Base-by-base conservation (phyloP, 164 flowering plant species). In the Piper betle region DNA sequence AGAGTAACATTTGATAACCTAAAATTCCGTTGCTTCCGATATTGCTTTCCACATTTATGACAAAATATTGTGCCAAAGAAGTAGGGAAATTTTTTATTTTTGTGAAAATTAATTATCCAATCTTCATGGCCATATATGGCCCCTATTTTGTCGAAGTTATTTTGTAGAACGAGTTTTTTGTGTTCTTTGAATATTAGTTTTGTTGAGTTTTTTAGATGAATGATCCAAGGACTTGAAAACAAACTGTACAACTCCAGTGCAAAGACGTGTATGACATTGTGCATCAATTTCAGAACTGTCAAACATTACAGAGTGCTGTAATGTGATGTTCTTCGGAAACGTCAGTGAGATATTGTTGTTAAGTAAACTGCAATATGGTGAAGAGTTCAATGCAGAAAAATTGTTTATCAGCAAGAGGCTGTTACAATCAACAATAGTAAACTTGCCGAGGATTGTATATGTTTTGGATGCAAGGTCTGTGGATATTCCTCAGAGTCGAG, bases 391-490 rank as follows among this genome's bases (percentile, higher is more conserved):
- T n/a, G n/a, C n/a, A n/a, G n/a, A n/a, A n/a, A n/a, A n/a, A n/a
- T n/a, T n/a, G 83, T 86, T 86, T 64, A 65, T 85, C 61, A 81
- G 87, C 65, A 75, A 77, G 74, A 79, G 88, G 68, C 18, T 85
- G 53, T 57, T 52, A 46, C 50, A 40, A 43, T 9, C 1, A 68
- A 55, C 48, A 77, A 77, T 54, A 42, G 62, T 52, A 52, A 62
- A 56, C 53, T 86, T 66, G 84, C 59, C 59, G 87, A 81, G 59
- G 87, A 88, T 82, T 72, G 86, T 65, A 80, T 84, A 53, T 80
- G 87, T 48, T 78, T 69, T 52, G 92, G 96, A 66, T 88, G 96
- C 72, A 79, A 76, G 70, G 59, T 71, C 33, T 88, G 96, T 68
- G 86, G 88, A 40, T 71, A 71, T 38, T 80, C 87, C 60, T 56